Base-by-base conservation (phyloP, 495 filamentous ascomycete genomes). In the Penicillium canariense region DNA sequence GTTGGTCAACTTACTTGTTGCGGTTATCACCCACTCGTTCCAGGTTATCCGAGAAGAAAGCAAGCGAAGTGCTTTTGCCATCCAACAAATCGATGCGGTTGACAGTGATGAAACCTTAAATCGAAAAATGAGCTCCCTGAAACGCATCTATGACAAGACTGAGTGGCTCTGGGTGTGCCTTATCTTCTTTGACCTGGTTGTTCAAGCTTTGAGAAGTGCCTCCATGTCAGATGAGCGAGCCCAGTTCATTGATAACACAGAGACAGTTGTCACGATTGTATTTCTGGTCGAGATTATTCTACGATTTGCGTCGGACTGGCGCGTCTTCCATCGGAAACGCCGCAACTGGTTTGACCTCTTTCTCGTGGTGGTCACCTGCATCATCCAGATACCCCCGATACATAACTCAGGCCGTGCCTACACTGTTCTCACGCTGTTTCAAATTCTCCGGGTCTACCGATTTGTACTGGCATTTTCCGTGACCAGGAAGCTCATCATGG, bases 1-100 rank as follows among this genome's bases (percentile, higher is more conserved):
- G 94, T 80, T 99, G 64, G 90, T 93, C 52, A 97, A 96, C 70
- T 82, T 99, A 74, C 77, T 99, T 23, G 94, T 99, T 66, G 94
- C 94, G 10, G 95, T 99, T 52, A 99, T 99, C 62, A 99, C 94
- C 0, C 94, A 93, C 20, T 96, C 94, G 7, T 97, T 99, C 66
- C 95, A 99, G 69, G 89, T 99, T 57, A 99, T 97, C 59, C 83
- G 94, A 56, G 94, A 99, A 71, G 94, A 99, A 68, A 95, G 91
- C 72, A 89, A 88, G 68, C 84, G 85, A 39, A 96, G 91, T 71
- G 92, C 94, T 8, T 99, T 99, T 69, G 89, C 93, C 17, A 83
- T 82, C 15, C 83, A 91, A 49, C 81, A 90, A 25, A 77, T 88
- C 47, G 77, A 78, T 47, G 56, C 40, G 5, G 51, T 66, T n/a